Percentiles rank a stretch among this genome's conserved stretches.
These are phyloP conservation scores for Croton laevigatus DNA, from an alignment of 441 rosid genomes.

Conservation along the genomic window DNA sequence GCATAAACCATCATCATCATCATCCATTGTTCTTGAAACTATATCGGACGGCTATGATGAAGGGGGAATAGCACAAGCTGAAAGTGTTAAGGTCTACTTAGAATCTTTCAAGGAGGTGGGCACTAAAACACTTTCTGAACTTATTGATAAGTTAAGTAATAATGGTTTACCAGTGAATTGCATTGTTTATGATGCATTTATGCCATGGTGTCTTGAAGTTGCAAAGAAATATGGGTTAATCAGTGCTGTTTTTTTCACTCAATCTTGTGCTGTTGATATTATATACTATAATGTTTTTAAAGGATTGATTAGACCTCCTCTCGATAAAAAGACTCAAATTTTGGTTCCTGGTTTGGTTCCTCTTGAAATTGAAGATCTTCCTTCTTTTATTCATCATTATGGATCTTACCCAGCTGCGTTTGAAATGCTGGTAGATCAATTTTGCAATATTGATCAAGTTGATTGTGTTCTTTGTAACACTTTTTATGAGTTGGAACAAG, in stretches of 20 bases:
- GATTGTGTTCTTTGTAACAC: constrained; percentile 27
- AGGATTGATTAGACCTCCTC: constrained; percentile 11
- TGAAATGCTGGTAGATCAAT: constrained; percentile 9
- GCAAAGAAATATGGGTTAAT: constrained; percentile 21
- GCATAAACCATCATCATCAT: not conserved
- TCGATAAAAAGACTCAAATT: not conserved
- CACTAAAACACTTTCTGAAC: constrained; percentile 15
- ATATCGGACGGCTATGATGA: constrained; percentile 34
- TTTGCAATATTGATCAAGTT: constrained; percentile 18
- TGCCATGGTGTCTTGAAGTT: constrained; percentile 28
- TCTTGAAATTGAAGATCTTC: constrained; percentile 8
- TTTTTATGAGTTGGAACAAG: constrained; percentile 17
- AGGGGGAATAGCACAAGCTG: constrained; percentile 19
- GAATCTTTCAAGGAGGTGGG: constrained; percentile 23
- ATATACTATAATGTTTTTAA: constrained; percentile 16
- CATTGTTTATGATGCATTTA: constrained; percentile 30
- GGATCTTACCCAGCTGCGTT: constrained; percentile 17
- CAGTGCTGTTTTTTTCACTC: constrained; percentile 19
- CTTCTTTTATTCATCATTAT: constrained; percentile 9
- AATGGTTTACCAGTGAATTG: constrained; percentile 18
- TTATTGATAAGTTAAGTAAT: constrained; percentile 4
- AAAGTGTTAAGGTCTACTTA: constrained; percentile 15
- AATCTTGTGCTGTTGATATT: constrained; percentile 23
- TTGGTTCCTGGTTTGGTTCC: constrained; percentile 18
- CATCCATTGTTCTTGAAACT: constrained; percentile 22